Evolutionary conservation across 176 grass and related monocot species (phyloP).

Genomic region (Oryza meridionalis): DNA sequence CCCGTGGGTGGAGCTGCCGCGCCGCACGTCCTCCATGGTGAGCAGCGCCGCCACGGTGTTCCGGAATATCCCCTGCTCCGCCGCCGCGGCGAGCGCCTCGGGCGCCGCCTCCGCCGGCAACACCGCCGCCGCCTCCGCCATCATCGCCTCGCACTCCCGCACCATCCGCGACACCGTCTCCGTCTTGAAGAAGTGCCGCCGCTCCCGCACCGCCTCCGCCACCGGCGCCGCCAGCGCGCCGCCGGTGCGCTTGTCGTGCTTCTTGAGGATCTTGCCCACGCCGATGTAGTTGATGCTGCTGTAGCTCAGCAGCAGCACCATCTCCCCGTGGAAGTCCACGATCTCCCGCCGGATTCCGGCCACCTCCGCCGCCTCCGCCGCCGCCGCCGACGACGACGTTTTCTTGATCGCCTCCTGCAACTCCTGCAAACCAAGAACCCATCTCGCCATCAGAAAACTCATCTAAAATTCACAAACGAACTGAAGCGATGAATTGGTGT

Average conservation of each 20-base stretch:
- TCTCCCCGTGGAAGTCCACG: constrained; percentile 83
- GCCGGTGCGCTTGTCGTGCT: constrained; percentile 88
- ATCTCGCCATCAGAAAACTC: not conserved
- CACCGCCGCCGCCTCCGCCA: constrained; percentile 31
- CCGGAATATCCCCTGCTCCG: constrained; percentile 62
- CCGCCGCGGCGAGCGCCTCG: constrained; percentile 54
- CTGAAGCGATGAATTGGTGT: too few relatives aligned
- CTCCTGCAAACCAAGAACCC: constrained; percentile 35
- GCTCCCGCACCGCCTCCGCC: constrained; percentile 59
- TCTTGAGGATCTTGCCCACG: constrained; percentile 85
- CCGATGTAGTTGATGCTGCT: constrained; percentile 90
- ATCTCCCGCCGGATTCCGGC: constrained; percentile 58
- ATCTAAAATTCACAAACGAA: too few relatives aligned
- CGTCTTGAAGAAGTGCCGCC: constrained; percentile 81
- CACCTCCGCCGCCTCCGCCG: constrained; percentile 40
- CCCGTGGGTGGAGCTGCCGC: constrained; percentile 75
- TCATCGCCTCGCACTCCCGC: constrained; percentile 77
- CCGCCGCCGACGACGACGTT: constrained; percentile 21
- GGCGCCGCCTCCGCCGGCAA: constrained; percentile 45
- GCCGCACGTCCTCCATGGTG: constrained; percentile 83
- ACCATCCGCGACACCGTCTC: constrained; percentile 74
- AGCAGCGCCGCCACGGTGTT: constrained; percentile 81
- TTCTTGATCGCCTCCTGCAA: constrained; percentile 59
- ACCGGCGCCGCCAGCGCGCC: constrained; percentile 59
- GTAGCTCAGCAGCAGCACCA: constrained; percentile 90